phyloP scores from a whole-genome alignment of 1,284 basidiomycete genomes.

The Boletus sp. region DNA sequence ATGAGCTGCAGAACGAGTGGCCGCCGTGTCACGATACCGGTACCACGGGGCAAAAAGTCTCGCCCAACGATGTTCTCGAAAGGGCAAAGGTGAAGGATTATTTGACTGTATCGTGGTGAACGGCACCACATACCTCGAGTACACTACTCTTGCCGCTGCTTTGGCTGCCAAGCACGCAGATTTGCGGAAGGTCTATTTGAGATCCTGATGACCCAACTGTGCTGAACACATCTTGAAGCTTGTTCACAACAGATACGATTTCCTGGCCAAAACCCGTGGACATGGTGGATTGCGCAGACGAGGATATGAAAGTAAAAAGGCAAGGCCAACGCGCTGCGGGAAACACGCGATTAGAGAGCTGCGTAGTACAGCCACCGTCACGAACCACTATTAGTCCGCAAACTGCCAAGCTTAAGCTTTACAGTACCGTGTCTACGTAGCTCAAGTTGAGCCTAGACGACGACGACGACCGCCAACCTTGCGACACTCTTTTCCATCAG shows the following conservation, averaged over 20 bases:
- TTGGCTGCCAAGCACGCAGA: slow-evolving; percentile 82
- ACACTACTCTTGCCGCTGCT: slow-evolving; percentile 88
- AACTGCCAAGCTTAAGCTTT: too few species aligned
- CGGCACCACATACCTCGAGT: slow-evolving; percentile 56
- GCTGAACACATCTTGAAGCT: slow-evolving; percentile 80
- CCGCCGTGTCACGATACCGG: slow-evolving; percentile 95
- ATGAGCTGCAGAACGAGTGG: slow-evolving; percentile 95
- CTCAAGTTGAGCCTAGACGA: neutral
- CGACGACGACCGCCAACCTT: neutral
- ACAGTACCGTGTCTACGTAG: too few species aligned
- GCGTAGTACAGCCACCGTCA: slow-evolving; percentile 27
- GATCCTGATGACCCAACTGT: slow-evolving; percentile 74
- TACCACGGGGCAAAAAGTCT: slow-evolving; percentile 95
- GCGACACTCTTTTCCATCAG: neutral
- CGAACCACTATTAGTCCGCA: neutral
- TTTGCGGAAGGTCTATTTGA: slow-evolving; percentile 81
- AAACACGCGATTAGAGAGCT: slow-evolving; percentile 28
- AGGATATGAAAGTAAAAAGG: slow-evolving; percentile 17
- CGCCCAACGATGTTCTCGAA: slow-evolving; percentile 92
- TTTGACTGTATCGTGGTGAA: slow-evolving; percentile 4
- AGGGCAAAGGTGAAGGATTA: slow-evolving; percentile 3
- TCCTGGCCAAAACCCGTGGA: slow-evolving; percentile 67
- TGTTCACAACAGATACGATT: slow-evolving; percentile 76
- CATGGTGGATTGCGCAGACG: slow-evolving; percentile 38
- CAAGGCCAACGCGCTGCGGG: slow-evolving; percentile 6